Conservation (phyloP, 805 yeast genomes). For the Saccharomycopsis fibuligera region DNA sequence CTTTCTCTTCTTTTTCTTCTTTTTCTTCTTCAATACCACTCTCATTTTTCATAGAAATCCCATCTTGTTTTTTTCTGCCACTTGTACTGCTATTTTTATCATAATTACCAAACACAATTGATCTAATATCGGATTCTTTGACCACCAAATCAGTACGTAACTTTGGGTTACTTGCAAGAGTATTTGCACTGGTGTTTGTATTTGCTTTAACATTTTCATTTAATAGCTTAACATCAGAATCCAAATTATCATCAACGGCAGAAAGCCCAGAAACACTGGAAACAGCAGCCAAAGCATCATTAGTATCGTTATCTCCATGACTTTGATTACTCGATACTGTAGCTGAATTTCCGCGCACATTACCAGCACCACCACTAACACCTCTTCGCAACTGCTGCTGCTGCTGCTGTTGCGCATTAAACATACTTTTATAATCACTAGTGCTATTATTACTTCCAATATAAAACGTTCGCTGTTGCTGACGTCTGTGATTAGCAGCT, state of each 20-base stretch:
- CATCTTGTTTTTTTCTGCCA: neutral
- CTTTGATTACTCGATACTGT: neutral
- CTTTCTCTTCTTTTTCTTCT: conserved; percentile 10
- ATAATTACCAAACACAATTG: conserved; percentile 15
- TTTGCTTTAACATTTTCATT: neutral
- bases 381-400: neutral
- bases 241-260: neutral
- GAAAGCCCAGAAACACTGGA: neutral
- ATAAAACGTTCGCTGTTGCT: too few relatives aligned
- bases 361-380: neutral
- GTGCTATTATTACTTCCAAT: neutral
- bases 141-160: neutral
- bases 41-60: too few relatives aligned
- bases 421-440: too few relatives aligned
- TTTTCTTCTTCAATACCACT: too few relatives aligned
- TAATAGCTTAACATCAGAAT: neutral
- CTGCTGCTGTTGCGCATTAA: too few relatives aligned
- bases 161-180: neutral
- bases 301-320: neutral
- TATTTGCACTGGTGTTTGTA: neutral
- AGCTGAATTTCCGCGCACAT: neutral
- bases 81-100: neutral
- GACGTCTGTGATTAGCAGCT: too few relatives aligned
- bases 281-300: neutral
- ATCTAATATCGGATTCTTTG: conserved; percentile 13